Evolutionary conservation across 83 land plant genomes (phyloP).

Genomic region (Larix sibirica): DNA sequence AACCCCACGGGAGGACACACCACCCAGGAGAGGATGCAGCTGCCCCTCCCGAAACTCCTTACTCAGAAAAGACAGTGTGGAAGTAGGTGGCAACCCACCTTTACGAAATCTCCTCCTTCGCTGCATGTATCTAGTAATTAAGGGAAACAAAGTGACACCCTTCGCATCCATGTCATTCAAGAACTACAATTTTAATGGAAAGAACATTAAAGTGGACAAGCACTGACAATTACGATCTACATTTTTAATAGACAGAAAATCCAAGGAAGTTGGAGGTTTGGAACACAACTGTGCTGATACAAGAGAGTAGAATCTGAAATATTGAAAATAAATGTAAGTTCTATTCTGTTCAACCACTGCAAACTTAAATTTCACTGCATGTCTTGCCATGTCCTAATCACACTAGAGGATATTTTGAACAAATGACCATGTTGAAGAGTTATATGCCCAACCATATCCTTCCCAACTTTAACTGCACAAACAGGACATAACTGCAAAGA

Average conservation of each 20-base stretch:
- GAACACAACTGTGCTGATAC: no score
- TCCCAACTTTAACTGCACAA: conserved; percentile 69
- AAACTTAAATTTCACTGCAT: not conserved
- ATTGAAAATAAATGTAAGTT: not conserved
- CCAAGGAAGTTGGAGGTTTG: not conserved
- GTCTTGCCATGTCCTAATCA: not conserved
- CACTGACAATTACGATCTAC: not conserved
- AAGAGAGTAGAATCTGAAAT: not conserved
- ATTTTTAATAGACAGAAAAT: not conserved
- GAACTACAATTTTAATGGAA: not conserved
- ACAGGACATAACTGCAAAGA: conserved; percentile 82
- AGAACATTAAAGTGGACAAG: not conserved
- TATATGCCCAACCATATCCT: conserved; percentile 81
- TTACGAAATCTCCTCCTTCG: conserved; percentile 60
- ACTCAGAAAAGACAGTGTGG: conserved; percentile 56
- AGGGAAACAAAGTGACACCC: conserved; percentile 29
- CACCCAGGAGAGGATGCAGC: conserved; percentile 45
- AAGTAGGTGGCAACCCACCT: conserved; percentile 36
- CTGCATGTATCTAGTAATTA: conserved; percentile 59
- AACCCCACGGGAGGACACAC: conserved; percentile 26
- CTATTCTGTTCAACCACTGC: not conserved
- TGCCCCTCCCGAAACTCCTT: conserved; percentile 70
- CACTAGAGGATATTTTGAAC: conserved; percentile 84
- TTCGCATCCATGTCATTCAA: not conserved
- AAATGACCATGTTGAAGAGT: conserved; percentile 77